Base-by-base conservation (phyloP, 345 rosid genomes). In the Rubroshorea leprosula region DNA sequence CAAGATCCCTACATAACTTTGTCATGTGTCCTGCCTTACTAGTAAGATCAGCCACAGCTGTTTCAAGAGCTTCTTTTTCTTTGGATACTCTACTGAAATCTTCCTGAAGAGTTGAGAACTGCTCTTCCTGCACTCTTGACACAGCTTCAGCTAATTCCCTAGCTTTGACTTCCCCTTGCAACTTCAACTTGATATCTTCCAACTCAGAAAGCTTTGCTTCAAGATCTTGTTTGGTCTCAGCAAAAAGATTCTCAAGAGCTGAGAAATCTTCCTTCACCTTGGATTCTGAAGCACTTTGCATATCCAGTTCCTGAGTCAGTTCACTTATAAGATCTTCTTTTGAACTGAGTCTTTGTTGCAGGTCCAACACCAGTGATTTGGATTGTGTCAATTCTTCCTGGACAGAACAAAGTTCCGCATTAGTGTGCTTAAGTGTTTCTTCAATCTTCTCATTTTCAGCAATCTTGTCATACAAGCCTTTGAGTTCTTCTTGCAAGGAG, bases 371-470 rank as follows among this genome's bases (percentile, higher is more conserved):
- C 66, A 80, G 84, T 25, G 85, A 81, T 63, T 80, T 87, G 21
- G 96, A 78, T 45, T 68, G 67, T 19, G 74, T 56, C 63, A 87
- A 70, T 72, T 79, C 96, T 70, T 87, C 90, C 55, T 80, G 87
- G 68, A 73, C 68, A 14, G 83, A 67, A 58, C 84, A 73, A 66
- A 90, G 85, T 49, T 84, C 92, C 46, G 64, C 72, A 14, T 63
- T 67, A n/a, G 80, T 80, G 63, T 69, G 77, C 70, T 73, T 73
- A 50, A 93, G 84, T 38, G 91, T 88, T 43, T 74, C 83, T 76
- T 89, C 89, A 54, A 83, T 74, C 59, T 83, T 85, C 63, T 75
- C 73, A 26, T 76, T 87, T 70, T 85, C 97, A 24, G 82, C 72
- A 60, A 76, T 68, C 77, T 82, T 86, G 51, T 64, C 83, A 56